A percentile compares a stretch with the other conserved stretches of the same genome.
These are phyloP conservation scores for Tylopilus sp. DNA, from an alignment of 1,284 basidiomycete genomes.

Conservation along the genomic window DNA sequence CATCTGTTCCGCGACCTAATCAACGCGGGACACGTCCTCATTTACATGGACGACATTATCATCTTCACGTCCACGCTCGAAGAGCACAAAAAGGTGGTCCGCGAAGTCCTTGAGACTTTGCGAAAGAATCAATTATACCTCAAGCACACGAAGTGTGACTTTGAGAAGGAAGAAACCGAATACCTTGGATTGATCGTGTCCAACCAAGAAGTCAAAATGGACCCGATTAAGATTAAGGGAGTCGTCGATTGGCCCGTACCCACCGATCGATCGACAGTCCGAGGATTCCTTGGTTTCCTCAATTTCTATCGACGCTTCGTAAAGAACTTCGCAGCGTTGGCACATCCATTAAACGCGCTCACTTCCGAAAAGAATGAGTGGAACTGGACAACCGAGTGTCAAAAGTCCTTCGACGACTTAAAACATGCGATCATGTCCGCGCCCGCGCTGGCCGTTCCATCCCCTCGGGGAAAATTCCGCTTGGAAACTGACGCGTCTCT, in stretches of 20 bases:
- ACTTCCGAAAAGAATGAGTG: constrained; percentile 15
- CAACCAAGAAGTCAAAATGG: constrained; percentile 45
- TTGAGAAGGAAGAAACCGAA: constrained; percentile 41
- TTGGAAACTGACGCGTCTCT: too few species aligned
- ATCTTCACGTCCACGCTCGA: constrained; percentile 30
- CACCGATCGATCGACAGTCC: constrained; percentile 7
- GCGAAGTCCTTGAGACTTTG: too few species aligned
- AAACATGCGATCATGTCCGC: neutral
- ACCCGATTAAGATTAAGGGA: constrained; percentile 48
- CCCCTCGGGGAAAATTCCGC: too few species aligned
- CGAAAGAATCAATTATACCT: too few species aligned
- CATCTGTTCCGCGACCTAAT: constrained; percentile 24
- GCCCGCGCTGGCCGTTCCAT: neutral
- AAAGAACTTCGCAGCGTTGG: constrained; percentile 43
- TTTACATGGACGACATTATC: constrained; percentile 39
- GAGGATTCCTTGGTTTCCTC: too few species aligned
- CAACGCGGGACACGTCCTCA: neutral
- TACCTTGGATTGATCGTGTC: constrained; percentile 53
- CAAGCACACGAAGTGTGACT: constrained; percentile 47
- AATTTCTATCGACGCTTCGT: constrained; percentile 60
- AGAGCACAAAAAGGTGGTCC: neutral
- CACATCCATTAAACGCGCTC: constrained; percentile 41
- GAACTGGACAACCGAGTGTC: neutral
- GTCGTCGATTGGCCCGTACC: constrained; percentile 50
- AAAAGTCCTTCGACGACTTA: neutral